Base-by-base conservation (phyloP, 2,329 filamentous ascomycete species). In the Arachnopeziza araneosa region DNA sequence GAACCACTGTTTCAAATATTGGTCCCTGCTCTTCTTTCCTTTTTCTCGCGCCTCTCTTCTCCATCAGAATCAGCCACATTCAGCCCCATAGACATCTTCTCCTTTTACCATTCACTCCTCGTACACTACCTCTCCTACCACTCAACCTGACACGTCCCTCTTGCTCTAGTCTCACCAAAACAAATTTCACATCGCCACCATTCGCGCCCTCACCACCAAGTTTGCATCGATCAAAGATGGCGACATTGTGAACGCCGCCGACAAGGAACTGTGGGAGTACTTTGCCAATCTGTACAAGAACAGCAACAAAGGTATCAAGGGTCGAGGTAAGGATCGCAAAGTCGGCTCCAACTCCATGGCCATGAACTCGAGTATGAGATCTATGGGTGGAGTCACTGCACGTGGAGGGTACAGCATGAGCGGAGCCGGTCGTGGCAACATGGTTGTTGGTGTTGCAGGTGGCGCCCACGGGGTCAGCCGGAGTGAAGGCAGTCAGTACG, bases 261-360 rank as follows among this genome's bases (percentile, higher is more conserved):
- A 97, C 69, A 86, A 84, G 63, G 87, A 91, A 61, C 79, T 97
- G 55, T 91, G 89, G 79, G 84, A 89, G 67, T 96, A 96, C 76
- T 95, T 98, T 71, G 83, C 87, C 3, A 82, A 82, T 0, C 80
- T 96, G n/a, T 97, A 96, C 81, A 96, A 96, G 79, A 96, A 98
- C 76, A 93, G 89, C 76, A 98, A 98, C 82, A 96, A 96, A 75
- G 95, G 95, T 1, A 97, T 98, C 79, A 98, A 97, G 76, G 95
- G 95, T 12, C 86, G 95, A 52, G 95, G 95, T 51, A 95, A 93
- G 72, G 90, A 93, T 67, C 82, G 91, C 59, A 86, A 85, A 60
- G 88, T 92, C 57, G 72, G 66, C 19, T 56, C 63, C 2, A 62
- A 56, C 55, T 55, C 57, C 26, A 56, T 55, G 50, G 50, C 57